Conservation (phyloP, 1,284 basidiomycete species). For the Melampsora americana region DNA sequence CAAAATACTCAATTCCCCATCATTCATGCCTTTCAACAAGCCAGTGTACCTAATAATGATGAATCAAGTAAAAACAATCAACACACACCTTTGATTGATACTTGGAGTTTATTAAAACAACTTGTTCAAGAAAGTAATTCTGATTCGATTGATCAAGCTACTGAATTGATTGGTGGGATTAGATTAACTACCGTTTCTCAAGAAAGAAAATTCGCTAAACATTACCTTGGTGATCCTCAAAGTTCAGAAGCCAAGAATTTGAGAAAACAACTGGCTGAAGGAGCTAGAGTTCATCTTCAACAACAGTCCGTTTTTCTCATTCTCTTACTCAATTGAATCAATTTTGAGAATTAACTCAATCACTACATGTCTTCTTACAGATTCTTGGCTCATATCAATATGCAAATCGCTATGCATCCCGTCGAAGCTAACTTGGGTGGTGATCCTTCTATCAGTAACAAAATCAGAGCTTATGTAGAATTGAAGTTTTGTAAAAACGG, state of each 20-base stretch:
- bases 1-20: constrained; percentile 71
- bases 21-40: constrained; percentile 67
- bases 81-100: constrained; percentile 54
- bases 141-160: constrained; percentile 42
- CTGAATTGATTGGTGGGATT: constrained; percentile 43
- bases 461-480: constrained; percentile 77
- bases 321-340: constrained; percentile 42
- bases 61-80: constrained; percentile 45
- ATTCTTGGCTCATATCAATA: constrained; percentile 79
- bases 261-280: constrained; percentile 50
- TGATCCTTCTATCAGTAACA: constrained; percentile 82
- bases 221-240: constrained; percentile 58
- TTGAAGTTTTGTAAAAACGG: constrained; percentile 70
- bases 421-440: constrained; percentile 85
- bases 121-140: constrained; percentile 58
- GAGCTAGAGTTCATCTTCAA: constrained; percentile 59
- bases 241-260: constrained; percentile 52
- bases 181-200: constrained; percentile 53
- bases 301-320: constrained; percentile 57
- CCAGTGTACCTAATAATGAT: constrained; percentile 56
- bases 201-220: constrained; percentile 56
- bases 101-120: constrained; percentile 56
- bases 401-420: constrained; percentile 76
- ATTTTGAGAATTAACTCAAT: constrained; percentile 48
- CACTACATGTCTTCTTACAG: constrained; percentile 47